Percentiles rank a stretch among this genome's conserved stretches.
Conservation (phyloP, 139 green algal genomes). For the Chlamydomonas urium region DNA sequence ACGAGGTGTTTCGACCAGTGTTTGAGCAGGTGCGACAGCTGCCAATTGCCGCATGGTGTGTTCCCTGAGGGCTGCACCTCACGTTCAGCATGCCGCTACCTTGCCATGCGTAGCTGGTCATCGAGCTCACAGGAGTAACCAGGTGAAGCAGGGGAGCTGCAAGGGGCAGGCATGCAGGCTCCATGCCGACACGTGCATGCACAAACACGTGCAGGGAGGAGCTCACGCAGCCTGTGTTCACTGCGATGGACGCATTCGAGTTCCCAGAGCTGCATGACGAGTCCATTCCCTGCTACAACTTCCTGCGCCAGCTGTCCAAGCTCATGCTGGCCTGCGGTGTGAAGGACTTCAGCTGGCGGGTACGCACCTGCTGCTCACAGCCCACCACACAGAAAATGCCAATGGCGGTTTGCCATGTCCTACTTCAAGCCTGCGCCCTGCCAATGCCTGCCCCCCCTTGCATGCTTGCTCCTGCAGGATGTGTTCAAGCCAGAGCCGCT, state of each 20-base stretch:
- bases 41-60: too few relatives aligned
- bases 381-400: too few relatives aligned
- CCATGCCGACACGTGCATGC: too few relatives aligned
- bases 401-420: too few relatives aligned
- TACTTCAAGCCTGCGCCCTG: too few relatives aligned
- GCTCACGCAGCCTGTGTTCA: constrained; percentile 81
- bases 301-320: constrained; percentile 57
- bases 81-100: too few relatives aligned
- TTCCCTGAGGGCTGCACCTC: too few relatives aligned
- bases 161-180: too few relatives aligned
- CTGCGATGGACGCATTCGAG: constrained; percentile 78
- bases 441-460: too few relatives aligned
- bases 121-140: background rate
- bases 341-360: constrained; percentile 71
- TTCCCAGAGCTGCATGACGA: constrained; percentile 94
- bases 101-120: too few relatives aligned
- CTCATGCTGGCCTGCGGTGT: constrained; percentile 74
- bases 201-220: constrained; percentile 62
- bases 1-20: constrained; percentile 63
- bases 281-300: constrained; percentile 75
- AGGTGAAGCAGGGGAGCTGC: too few relatives aligned
- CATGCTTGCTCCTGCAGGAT: constrained; percentile 60
- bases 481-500: constrained; percentile 82
- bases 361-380: constrained; percentile 11
- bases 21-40: too few relatives aligned